Conservation (phyloP, 2,329 filamentous ascomycete species). For the Colletotrichum lini region DNA sequence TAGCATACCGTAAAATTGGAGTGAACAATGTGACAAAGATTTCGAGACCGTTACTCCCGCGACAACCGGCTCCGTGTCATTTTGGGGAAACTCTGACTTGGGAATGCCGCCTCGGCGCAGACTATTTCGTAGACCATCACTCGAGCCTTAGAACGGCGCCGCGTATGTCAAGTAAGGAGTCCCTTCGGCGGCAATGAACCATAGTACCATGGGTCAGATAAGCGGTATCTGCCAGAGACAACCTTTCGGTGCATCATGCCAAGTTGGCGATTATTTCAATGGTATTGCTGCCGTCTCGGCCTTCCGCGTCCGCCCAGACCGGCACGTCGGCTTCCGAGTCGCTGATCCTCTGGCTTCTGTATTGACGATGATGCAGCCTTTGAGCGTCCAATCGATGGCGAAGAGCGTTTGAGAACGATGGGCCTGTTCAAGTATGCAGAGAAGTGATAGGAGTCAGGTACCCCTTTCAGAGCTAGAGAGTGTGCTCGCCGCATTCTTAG, state of each 20-base stretch:
- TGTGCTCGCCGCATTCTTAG: not conserved
- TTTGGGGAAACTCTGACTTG: not conserved
- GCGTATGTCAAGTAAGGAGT: conserved; percentile 22
- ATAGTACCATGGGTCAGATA: conserved; percentile 21
- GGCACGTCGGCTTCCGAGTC: conserved; percentile 24
- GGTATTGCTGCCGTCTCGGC: conserved; percentile 26
- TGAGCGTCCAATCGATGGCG: conserved; percentile 19
- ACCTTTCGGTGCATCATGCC: conserved; percentile 19
- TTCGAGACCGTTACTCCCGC: not conserved
- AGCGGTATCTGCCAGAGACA: conserved; percentile 18
- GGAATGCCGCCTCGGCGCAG: conserved; percentile 14
- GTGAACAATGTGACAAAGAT: not conserved
- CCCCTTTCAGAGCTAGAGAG: conserved; percentile 31
- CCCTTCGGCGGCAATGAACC: conserved; percentile 22
- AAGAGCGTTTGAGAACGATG: conserved; percentile 1
- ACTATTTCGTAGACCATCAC: conserved; percentile 18
- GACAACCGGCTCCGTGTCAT: not conserved
- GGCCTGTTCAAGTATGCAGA: too few species aligned
- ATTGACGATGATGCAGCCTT: conserved; percentile 28
- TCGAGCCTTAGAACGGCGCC: conserved; percentile 18
- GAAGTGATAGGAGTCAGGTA: too few species aligned
- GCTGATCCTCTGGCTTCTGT: conserved; percentile 10
- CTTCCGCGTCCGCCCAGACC: conserved; percentile 15
- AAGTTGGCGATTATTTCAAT: conserved; percentile 28
- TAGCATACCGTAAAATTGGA: not conserved